Percentiles rank a stretch among this genome's conserved stretches.
Evolutionary conservation across 1,284 basidiomycete species (phyloP).

Genomic region (Coniferiporia weirii): DNA sequence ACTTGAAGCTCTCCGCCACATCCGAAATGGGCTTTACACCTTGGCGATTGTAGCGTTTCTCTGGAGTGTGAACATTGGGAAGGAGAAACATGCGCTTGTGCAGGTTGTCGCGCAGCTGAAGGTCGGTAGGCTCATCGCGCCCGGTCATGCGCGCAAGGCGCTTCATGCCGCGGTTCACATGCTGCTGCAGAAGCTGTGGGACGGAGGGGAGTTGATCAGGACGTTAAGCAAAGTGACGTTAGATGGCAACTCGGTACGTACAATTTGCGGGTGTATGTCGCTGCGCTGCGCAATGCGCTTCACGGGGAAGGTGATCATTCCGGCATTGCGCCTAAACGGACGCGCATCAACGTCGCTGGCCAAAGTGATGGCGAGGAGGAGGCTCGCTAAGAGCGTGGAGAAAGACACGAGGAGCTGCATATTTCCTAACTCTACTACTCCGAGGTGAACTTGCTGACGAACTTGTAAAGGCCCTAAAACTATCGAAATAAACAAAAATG

Average conservation of each 20-base stretch:
- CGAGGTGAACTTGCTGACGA: constrained; percentile 3
- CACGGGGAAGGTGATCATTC: constrained; percentile 52
- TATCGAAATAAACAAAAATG: background rate
- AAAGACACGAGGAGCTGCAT: constrained; percentile 54
- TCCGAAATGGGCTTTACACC: constrained; percentile 16
- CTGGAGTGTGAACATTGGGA: constrained; percentile 17
- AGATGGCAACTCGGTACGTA: constrained; percentile 31
- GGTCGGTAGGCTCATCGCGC: constrained; percentile 42
- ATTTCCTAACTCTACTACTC: constrained; percentile 19
- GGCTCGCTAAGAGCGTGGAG: constrained; percentile 47
- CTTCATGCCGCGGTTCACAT: constrained; percentile 60
- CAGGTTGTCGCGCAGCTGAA: constrained; percentile 46
- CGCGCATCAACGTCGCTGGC: constrained; percentile 13
- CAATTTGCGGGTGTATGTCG: constrained; percentile 58
- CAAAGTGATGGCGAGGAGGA: constrained; percentile 40
- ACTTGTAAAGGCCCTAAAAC: background rate
- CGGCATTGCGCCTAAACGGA: constrained; percentile 27
- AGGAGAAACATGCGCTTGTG: constrained; percentile 46
- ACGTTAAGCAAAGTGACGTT: constrained; percentile 10
- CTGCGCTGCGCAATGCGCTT: constrained; percentile 40
- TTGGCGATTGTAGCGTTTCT: constrained; percentile 34
- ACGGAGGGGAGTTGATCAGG: background rate
- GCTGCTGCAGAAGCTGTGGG: constrained; percentile 59
- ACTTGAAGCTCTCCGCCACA: background rate
- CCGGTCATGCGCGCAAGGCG: constrained; percentile 70